Percentiles rank a stretch among this genome's conserved stretches.
These are phyloP conservation scores for Corylus americana DNA, from an alignment of 306 rosid genomes.

Conservation along the genomic window DNA sequence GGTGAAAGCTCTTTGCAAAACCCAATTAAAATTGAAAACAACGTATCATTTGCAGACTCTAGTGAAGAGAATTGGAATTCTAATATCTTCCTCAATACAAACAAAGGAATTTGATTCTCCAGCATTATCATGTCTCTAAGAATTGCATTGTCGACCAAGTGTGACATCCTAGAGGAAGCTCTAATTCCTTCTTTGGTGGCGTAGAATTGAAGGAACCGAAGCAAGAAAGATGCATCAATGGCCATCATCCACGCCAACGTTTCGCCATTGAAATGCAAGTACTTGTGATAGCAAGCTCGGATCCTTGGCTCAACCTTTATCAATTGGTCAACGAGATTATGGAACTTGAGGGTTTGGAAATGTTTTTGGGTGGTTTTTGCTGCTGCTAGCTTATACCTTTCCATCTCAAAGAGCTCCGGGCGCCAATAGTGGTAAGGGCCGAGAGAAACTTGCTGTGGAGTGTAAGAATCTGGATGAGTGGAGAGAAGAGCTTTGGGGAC, in stretches of 20 bases:
- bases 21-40: constrained; percentile 53
- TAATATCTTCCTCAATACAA: constrained; percentile 57
- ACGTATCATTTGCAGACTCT: constrained; percentile 47
- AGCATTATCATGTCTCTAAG: constrained; percentile 74
- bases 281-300: constrained; percentile 68
- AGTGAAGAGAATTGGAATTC: constrained; percentile 46
- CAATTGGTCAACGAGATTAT: constrained; percentile 50
- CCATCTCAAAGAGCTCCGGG: constrained; percentile 75
- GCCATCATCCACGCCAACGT: constrained; percentile 79
- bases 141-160: constrained; percentile 64
- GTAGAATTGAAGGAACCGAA: constrained; percentile 62
- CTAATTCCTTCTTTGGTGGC: constrained; percentile 41
- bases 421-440: constrained; percentile 83
- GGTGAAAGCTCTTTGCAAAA: constrained; percentile 64
- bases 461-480: constrained; percentile 59
- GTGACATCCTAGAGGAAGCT: constrained; percentile 60
- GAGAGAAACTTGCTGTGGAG: constrained; percentile 71
- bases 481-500: constrained; percentile 53
- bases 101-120: constrained; percentile 77
- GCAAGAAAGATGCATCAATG: constrained; percentile 69
- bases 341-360: constrained; percentile 41
- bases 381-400: constrained; percentile 64
- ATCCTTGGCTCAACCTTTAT: constrained; percentile 45
- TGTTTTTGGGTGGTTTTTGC: constrained; percentile 56
- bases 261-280: constrained; percentile 63